Evolutionary conservation across 495 filamentous ascomycete species (phyloP).

Genomic region (Zalerion maritima): DNA sequence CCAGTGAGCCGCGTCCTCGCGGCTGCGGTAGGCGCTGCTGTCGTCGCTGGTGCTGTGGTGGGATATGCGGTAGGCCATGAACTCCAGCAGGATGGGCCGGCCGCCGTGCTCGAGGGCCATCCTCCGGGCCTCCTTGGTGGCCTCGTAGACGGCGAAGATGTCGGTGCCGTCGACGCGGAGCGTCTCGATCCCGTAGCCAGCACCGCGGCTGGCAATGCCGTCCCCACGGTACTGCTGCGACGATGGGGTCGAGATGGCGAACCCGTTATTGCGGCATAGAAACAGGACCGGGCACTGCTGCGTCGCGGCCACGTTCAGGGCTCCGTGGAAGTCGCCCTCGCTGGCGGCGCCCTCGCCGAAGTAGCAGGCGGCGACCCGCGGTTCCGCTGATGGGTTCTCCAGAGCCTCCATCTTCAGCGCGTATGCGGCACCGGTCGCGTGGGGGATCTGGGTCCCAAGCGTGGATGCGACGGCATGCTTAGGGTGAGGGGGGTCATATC

Average conservation of each 20-base stretch:
- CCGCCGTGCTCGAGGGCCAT: slow-evolving; percentile 33
- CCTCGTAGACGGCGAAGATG: slow-evolving; percentile 57
- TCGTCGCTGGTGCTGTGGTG: slow-evolving; percentile 69
- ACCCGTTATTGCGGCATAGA: slow-evolving; percentile 66
- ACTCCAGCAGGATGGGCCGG: slow-evolving; percentile 51
- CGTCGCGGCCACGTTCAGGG: slow-evolving; percentile 62
- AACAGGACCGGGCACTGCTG: slow-evolving; percentile 57
- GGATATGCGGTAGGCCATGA: slow-evolving; percentile 65
- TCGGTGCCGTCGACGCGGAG: slow-evolving; percentile 68
- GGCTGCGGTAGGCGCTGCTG: slow-evolving; percentile 58
- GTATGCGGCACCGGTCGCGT: slow-evolving; percentile 61
- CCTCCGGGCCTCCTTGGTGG: slow-evolving; percentile 42
- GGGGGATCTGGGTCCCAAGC: slow-evolving; percentile 61
- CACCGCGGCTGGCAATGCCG: slow-evolving; percentile 57
- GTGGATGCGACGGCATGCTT: slow-evolving; percentile 59
- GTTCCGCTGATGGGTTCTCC: too few species aligned
- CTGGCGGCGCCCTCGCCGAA: slow-evolving; percentile 67
- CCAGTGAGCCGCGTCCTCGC: slow-evolving; percentile 66
- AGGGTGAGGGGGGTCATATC: slow-evolving; percentile 4
- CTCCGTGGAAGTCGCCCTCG: slow-evolving; percentile 69
- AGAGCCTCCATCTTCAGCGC: slow-evolving; percentile 51
- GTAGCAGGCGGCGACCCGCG: slow-evolving; percentile 52
- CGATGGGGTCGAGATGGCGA: slow-evolving; percentile 59
- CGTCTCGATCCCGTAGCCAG: slow-evolving; percentile 66
- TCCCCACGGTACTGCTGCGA: slow-evolving; percentile 66